Percentiles rank a stretch among this genome's conserved stretches.
phyloP scores from a whole-genome alignment of 208 protist genomes.

The Borovskyia barvae region DNA sequence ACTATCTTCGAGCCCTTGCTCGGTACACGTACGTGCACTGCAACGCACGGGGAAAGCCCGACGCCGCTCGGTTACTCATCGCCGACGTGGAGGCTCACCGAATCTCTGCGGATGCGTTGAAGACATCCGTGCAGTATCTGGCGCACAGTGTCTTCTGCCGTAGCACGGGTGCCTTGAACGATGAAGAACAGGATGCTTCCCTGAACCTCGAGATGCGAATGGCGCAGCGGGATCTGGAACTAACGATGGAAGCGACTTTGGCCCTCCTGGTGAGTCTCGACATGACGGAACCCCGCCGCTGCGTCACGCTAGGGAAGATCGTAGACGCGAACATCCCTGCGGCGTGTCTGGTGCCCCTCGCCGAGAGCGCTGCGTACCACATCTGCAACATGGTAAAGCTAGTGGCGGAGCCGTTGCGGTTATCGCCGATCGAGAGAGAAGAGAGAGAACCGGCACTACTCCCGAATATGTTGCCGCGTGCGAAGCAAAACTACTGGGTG shows the following conservation, averaged over 20 bases:
- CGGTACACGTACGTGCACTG: conserved; percentile 6
- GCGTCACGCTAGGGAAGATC: not conserved
- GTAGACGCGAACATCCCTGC: conserved; percentile 1
- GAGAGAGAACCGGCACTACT: not conserved
- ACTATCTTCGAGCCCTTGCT: conserved; percentile 14
- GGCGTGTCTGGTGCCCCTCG: conserved; percentile 16
- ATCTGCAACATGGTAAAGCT: conserved; percentile 5
- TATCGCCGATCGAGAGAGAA: not conserved
- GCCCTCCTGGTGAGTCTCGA: conserved; percentile 12
- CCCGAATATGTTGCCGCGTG: not conserved
- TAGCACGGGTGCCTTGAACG: not conserved
- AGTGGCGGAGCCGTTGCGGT: not conserved
- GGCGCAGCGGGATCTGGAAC: conserved; percentile 18
- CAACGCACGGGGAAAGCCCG: conserved; percentile 12
- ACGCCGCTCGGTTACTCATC: conserved; percentile 1
- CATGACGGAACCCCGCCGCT: conserved; percentile 5
- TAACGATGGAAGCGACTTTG: conserved; percentile 18
- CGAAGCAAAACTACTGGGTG: conserved; percentile 13
- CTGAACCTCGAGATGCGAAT: not conserved
- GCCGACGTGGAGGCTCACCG: conserved; percentile 13
- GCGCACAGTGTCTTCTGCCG: conserved; percentile 14
- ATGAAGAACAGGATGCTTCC: not conserved
- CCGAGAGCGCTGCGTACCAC: conserved; percentile 14
- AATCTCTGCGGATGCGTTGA: conserved; percentile 3
- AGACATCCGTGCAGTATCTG: conserved; percentile 16